phyloP scores from a whole-genome alignment of 148 eudicot genomes.

The Vaccinium macrocarpon region DNA sequence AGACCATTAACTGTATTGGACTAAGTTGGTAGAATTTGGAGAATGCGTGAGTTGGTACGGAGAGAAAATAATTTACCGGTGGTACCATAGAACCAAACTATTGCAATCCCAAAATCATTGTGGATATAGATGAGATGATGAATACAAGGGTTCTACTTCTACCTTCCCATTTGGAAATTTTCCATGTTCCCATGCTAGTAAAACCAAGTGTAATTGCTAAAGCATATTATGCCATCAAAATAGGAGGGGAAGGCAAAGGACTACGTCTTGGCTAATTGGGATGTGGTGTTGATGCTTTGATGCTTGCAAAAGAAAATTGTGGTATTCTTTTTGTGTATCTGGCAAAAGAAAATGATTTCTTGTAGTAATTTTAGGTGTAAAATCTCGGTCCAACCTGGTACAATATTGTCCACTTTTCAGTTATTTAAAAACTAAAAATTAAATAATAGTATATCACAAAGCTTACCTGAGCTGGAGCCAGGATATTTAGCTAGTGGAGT shows the following conservation, averaged over 20 bases:
- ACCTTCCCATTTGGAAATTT: neutral
- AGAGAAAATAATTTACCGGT: neutral
- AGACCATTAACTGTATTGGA: slow-evolving; percentile 1
- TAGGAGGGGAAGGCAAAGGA: neutral
- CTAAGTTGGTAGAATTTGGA: neutral
- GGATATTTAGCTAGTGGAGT: no score
- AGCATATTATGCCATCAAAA: neutral
- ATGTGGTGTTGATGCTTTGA: neutral
- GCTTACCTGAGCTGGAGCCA: no score
- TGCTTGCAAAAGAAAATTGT: neutral
- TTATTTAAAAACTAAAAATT: no score
- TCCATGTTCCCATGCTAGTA: neutral
- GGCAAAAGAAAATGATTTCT: no score
- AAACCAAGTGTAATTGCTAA: neutral
- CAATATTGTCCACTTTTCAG: no score
- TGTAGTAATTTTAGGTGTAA: no score
- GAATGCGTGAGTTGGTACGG: neutral
- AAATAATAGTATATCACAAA: no score
- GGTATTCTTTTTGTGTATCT: no score
- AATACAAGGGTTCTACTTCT: neutral
- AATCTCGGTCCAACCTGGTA: no score
- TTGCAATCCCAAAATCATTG: neutral
- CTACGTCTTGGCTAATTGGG: neutral
- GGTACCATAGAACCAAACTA: neutral
- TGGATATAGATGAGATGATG: neutral